These are phyloP conservation scores for Sclerotinia sclerotiorum DNA, from an alignment of 2,329 filamentous ascomycete species.

Conservation along the genomic window DNA sequence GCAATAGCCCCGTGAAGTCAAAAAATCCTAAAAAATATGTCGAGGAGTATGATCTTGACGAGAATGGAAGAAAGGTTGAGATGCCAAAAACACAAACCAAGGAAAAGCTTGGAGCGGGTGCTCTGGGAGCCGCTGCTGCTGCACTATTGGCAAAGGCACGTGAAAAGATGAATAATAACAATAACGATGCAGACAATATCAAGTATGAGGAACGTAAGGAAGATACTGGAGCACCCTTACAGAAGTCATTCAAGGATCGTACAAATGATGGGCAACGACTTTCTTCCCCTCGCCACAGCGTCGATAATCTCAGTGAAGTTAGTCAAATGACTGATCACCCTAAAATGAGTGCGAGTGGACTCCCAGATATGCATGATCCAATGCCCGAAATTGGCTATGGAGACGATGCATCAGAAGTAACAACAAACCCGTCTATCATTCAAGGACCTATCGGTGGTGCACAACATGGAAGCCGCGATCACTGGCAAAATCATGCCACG, in stretches of 20 bases:
- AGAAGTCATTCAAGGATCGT: slow-evolving; percentile 66
- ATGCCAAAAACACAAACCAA: slow-evolving; percentile 37
- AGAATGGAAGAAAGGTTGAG: slow-evolving; percentile 39
- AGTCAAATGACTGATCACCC: slow-evolving; percentile 44
- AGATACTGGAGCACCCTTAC: slow-evolving; percentile 52
- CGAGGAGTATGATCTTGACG: slow-evolving; percentile 41
- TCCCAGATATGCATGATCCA: slow-evolving; percentile 68
- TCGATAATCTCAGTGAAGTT: slow-evolving; percentile 54
- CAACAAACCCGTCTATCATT: slow-evolving; percentile 82
- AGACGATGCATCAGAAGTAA: slow-evolving; percentile 62
- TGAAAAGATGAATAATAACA: slow-evolving; percentile 31
- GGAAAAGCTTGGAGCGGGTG: slow-evolving; percentile 34
- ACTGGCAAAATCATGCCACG: slow-evolving; percentile 58
- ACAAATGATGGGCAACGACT: slow-evolving; percentile 55
- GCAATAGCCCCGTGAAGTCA: slow-evolving; percentile 48
- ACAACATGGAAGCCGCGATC: slow-evolving; percentile 41
- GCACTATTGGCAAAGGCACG: slow-evolving; percentile 34
- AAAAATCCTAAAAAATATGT: slow-evolving; percentile 36
- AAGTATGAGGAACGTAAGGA: slow-evolving; percentile 35
- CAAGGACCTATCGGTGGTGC: slow-evolving; percentile 64
- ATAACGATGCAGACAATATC: slow-evolving; percentile 34
- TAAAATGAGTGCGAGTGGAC: slow-evolving; percentile 65
- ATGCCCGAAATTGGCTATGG: slow-evolving; percentile 75
- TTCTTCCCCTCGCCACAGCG: slow-evolving; percentile 56
- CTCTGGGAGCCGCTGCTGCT: slow-evolving; percentile 32